Evolutionary conservation across 345 rosid species (phyloP), one percentile per base, ranked within the genome.

Genomic region (Triadica sebifera): DNA sequence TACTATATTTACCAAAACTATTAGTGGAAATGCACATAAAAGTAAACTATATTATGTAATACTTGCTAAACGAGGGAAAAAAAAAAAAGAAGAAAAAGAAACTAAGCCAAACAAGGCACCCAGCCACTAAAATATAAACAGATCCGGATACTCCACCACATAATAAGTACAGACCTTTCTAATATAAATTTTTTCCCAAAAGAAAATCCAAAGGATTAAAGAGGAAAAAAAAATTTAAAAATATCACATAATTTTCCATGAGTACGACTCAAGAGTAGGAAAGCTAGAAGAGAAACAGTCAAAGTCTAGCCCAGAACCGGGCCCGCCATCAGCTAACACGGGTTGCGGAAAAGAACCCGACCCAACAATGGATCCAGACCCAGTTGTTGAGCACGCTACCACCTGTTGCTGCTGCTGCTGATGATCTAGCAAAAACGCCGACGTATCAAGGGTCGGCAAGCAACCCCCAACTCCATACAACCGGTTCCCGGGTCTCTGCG

Each of bases 251-350:
- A 78, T 74, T 74, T 82, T 91, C 96, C 98, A 90, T 13, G 98
- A n/a, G n/a, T n/a, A n/a, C n/a, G n/a, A 94, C 68, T 92, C 98
- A 2, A 94, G 88, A 17, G 96, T 94, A 9, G 98, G 97, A 57
- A 90, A 91, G 78, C 63, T 75, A 0, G 88, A 71, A 0, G 88
- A 71, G 45, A 80, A 80, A 20, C 79, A 57, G 38, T 79, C 87
- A 43, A 76, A 85, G 29, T 85, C 89, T n/a, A 66, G 43, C 12
- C 80, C 83, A 37, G 60, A 65, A 51, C 72, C 68, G 19, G 69
- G 25, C 2, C 56, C 57, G 0, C 52, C 81, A 8, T 29, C 72
- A 10, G 74, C 72, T 37, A 3, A 72, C 41, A 67, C 25, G 5
- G 79, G 52, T 13, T 80, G 20, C 12, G 65, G 46, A 4, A 77